Base-by-base conservation (phyloP, 2,329 filamentous ascomycete species). In the Aureobasidium sp. region DNA sequence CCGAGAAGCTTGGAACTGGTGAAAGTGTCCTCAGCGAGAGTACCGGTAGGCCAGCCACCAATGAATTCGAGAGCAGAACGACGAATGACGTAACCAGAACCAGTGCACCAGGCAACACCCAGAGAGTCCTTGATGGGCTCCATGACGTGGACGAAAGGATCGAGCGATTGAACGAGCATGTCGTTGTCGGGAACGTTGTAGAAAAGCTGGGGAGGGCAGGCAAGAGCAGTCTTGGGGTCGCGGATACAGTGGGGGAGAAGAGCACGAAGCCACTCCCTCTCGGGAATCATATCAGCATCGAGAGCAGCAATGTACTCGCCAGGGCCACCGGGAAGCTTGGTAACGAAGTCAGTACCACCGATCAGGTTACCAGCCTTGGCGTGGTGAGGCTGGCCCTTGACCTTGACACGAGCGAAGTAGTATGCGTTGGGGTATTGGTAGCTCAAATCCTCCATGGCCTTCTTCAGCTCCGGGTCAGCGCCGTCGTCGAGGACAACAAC, bases 261-360 rank as follows among this genome's bases (percentile, higher is more conserved):
- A 31, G 81, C 79, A 42, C 83, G 80, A 17, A 87, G 76, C 82
- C 83, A 87, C 50, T 81, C 74, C 57, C 75, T 76, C 69, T 86
- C 82, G 7, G 83, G 82, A 70, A 87, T 86, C 85, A 88, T 87
- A 68, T 88, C 85, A 22, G 84, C 85, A 68, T 88, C 85, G 37
- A 88, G 74, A 42, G 82, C 81, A n/a, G 83, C 84, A 69, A 86
- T 81, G 62, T 65, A 68, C 11, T 66, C 64, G 29, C 64, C 66
- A n/a, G 66, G 62, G 22, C 64, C 66, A 31, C 64, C 65, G 14
- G 63, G 62, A 19, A 67, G 62, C 29, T 62, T 64, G 53, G 62
- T 62, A 14, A 66, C 64, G 12, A 67, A 62, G 9, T 67, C 65
- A 37, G 60, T 64, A 37, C 82, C 85, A 61, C 83, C 81, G 71